Percentiles rank a stretch among this genome's conserved stretches.
phyloP scores from a whole-genome alignment of 2,329 filamentous ascomycete species.

The Xylaria sp. region DNA sequence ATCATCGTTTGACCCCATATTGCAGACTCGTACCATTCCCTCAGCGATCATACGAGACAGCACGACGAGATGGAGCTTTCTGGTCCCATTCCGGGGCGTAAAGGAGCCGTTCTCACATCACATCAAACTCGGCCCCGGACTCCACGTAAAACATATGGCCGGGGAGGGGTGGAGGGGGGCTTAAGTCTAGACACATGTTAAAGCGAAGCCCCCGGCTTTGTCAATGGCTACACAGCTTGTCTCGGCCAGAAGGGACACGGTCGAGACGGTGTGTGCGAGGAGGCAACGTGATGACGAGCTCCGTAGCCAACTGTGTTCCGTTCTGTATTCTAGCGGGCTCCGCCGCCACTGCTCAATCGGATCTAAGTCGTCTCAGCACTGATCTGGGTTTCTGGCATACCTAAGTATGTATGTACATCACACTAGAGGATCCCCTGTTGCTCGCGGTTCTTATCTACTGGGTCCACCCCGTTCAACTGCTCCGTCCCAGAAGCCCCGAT shows the following conservation, averaged over 20 bases:
- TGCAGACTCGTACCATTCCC: conserved; percentile 37
- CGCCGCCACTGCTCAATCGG: conserved; percentile 38
- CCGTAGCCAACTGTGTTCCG: conserved; percentile 39
- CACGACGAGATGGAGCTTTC: conserved; percentile 29
- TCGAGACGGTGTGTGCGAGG: background rate
- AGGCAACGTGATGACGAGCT: conserved; percentile 20
- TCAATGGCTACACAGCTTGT: background rate
- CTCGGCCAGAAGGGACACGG: conserved; percentile 22
- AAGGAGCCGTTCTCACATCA: conserved; percentile 16
- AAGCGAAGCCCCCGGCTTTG: background rate
- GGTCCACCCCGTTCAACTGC: conserved; percentile 34
- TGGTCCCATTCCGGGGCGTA: conserved; percentile 8
- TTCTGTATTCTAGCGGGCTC: conserved; percentile 45
- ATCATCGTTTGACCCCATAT: conserved; percentile 46
- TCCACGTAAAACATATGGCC: conserved; percentile 7
- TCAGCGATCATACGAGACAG: conserved; percentile 36
- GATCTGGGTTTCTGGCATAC: conserved; percentile 25
- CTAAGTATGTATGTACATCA: no score
- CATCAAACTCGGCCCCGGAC: conserved; percentile 10
- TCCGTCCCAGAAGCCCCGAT: conserved; percentile 29
- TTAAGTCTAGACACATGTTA: background rate
- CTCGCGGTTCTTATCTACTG: conserved; percentile 46
- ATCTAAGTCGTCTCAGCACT: conserved; percentile 19
- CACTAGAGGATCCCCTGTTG: conserved; percentile 10
- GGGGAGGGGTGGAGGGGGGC: background rate